phyloP scores from a whole-genome alignment of 768 basidiomycete genomes.

The Tubosaeta brunneosetosa region DNA sequence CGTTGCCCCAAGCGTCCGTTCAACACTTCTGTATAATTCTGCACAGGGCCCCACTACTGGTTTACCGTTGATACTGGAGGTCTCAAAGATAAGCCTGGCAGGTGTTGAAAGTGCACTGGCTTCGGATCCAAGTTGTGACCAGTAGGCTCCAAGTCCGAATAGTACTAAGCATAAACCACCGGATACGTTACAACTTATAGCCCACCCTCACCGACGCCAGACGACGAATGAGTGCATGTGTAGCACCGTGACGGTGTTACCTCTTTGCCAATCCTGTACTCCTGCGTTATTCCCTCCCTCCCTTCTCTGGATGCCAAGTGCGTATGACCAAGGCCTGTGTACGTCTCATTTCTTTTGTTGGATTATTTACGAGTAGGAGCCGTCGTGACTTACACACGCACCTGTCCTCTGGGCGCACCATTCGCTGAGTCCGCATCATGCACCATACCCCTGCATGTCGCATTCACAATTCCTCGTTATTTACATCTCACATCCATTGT shows the following conservation, averaged over 20 bases:
- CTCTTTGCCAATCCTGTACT: too few species aligned
- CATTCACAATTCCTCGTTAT: not conserved
- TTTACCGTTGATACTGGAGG: too few species aligned
- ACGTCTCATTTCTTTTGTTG: not conserved
- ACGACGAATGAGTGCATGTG: conserved; percentile 21
- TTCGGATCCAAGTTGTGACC: too few species aligned
- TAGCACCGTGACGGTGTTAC: too few species aligned
- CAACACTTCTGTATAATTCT: too few species aligned
- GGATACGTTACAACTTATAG: conserved; percentile 30
- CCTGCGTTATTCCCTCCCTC: not conserved
- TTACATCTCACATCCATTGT: not conserved
- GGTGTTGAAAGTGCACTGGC: too few species aligned
- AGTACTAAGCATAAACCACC: conserved; percentile 11
- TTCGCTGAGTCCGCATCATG: not conserved
- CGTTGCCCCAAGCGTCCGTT: too few species aligned
- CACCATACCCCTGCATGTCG: not conserved
- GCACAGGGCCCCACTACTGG: too few species aligned
- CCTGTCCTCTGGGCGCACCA: not conserved
- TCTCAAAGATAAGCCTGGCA: too few species aligned
- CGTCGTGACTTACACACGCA: not conserved
- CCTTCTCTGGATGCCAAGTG: not conserved
- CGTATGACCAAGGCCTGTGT: not conserved
- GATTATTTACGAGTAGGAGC: not conserved
- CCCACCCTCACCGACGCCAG: conserved; percentile 27
- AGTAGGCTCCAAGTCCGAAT: too few species aligned